Evolutionary conservation across 1,284 basidiomycete genomes (phyloP).

Genomic region (Stereum hirsutum): DNA sequence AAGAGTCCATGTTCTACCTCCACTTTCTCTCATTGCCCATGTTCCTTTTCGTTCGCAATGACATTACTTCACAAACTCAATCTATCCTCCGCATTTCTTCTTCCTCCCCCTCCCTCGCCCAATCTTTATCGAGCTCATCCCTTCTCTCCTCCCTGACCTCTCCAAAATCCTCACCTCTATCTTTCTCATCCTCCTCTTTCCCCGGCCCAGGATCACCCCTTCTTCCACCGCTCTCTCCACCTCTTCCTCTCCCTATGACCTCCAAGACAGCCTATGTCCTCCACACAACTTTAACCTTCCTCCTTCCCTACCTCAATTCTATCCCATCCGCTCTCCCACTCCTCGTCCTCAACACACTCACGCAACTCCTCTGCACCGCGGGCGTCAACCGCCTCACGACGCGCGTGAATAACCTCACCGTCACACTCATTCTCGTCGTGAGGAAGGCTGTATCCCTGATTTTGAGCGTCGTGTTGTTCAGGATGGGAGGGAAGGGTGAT

Average conservation of each 20-base stretch:
- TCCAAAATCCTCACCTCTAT: no score
- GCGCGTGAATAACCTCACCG: slow-evolving; percentile 71
- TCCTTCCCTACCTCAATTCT: slow-evolving; percentile 18
- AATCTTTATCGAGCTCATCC: background rate
- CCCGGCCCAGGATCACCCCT: slow-evolving; percentile 12
- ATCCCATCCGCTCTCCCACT: slow-evolving; percentile 62
- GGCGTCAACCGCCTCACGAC: slow-evolving; percentile 85
- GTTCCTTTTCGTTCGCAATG: slow-evolving; percentile 50
- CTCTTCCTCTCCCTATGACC: no score
- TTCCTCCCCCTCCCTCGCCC: slow-evolving; percentile 5
- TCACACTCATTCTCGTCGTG: slow-evolving; percentile 84
- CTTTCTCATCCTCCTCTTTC: slow-evolving; percentile 18
- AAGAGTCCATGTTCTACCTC: slow-evolving; percentile 88
- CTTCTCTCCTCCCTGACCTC: slow-evolving; percentile 5
- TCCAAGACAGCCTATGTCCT: no score
- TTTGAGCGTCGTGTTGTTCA: slow-evolving; percentile 54
- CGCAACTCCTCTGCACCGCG: slow-evolving; percentile 83
- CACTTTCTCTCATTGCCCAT: slow-evolving; percentile 70
- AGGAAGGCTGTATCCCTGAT: slow-evolving; percentile 83
- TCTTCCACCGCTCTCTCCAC: background rate
- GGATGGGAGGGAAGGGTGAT: slow-evolving; percentile 15
- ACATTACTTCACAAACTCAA: slow-evolving; percentile 41
- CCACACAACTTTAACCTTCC: slow-evolving; percentile 13
- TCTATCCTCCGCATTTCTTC: slow-evolving; percentile 33
- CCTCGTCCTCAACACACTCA: slow-evolving; percentile 72